Conservation (phyloP, 768 basidiomycete genomes). For the Russula vinacea region DNA sequence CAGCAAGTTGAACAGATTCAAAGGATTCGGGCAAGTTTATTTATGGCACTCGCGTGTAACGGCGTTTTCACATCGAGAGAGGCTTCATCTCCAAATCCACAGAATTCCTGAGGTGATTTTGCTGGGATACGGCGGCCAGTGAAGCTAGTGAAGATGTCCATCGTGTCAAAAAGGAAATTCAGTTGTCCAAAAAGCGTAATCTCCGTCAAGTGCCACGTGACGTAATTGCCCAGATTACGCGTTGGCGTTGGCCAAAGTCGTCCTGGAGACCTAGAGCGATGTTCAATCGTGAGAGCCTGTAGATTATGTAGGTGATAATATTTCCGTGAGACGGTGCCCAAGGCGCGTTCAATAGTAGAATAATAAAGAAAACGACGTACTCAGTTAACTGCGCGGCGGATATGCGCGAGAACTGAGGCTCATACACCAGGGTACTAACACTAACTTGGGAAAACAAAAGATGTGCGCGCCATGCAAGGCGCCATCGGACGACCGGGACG, state of each 20-base stretch:
- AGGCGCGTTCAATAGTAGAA: no score
- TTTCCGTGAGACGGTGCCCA: no score
- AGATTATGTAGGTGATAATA: no score
- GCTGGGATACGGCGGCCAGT: not conserved
- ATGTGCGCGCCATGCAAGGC: no score
- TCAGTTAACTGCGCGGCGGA: no score
- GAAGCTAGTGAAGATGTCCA: not conserved
- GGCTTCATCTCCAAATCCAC: not conserved
- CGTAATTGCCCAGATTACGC: not conserved
- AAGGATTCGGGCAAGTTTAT: constrained; percentile 4
- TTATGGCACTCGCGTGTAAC: constrained; percentile 4
- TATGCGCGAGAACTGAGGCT: no score
- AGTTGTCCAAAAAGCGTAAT: not conserved
- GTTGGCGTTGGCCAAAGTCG: not conserved
- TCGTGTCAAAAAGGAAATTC: not conserved
- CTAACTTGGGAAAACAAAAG: no score
- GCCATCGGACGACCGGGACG: no score
- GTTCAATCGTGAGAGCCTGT: not conserved
- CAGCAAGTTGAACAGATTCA: constrained; percentile 8
- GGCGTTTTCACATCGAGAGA: constrained; percentile 5
- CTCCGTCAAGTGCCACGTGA: not conserved
- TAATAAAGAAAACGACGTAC: no score
- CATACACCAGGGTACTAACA: no score
- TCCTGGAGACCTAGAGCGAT: not conserved
- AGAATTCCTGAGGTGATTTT: not conserved